Percentiles rank a stretch among this genome's conserved stretches.
These are phyloP conservation scores for Aspergillus tamarii DNA, from an alignment of 2,329 filamentous ascomycete species.

Conservation along the genomic window DNA sequence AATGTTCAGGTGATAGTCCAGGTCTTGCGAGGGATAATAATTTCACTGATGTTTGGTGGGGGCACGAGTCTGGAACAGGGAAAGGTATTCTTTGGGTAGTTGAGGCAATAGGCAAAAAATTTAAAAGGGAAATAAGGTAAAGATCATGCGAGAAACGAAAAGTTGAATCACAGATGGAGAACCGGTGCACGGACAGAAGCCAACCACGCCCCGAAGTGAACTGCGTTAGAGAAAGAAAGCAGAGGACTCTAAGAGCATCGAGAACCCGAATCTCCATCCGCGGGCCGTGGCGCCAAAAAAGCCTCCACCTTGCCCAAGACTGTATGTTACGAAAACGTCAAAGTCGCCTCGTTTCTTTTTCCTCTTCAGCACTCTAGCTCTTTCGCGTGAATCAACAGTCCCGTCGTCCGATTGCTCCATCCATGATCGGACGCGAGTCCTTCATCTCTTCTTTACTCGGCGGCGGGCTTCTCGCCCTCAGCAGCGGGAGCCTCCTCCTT, in stretches of 20 bases:
- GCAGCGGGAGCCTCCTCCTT: conserved; percentile 47
- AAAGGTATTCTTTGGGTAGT: conserved; percentile 34
- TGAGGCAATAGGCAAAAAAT: conserved; percentile 28
- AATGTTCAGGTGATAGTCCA: conserved; percentile 24
- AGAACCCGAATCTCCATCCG: conserved; percentile 12
- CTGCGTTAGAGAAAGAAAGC: conserved; percentile 6
- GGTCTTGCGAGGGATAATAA: conserved; percentile 16
- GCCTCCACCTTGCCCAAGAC: conserved; percentile 9
- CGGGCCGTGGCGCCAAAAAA: conserved; percentile 7
- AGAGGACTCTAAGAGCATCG: conserved; percentile 11
- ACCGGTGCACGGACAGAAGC: conserved; percentile 16
- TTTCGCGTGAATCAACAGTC: conserved; percentile 15
- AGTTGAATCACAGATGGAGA: conserved; percentile 20
- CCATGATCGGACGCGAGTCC: conserved; percentile 32
- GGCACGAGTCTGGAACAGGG: conserved; percentile 22
- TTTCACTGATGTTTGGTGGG: conserved; percentile 17
- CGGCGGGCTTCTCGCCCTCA: conserved; percentile 48
- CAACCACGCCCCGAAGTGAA: conserved; percentile 8
- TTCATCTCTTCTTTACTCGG: conserved; percentile 44
- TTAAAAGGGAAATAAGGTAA: conserved; percentile 1
- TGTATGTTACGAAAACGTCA: conserved; percentile 10
- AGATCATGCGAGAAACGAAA: conserved; percentile 23
- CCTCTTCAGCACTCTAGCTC: conserved; percentile 12
- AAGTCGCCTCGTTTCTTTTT: conserved; percentile 9
- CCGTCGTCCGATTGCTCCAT: conserved; percentile 16